Conservation (phyloP, 805 yeast genomes). For the Starmerella vitae region DNA sequence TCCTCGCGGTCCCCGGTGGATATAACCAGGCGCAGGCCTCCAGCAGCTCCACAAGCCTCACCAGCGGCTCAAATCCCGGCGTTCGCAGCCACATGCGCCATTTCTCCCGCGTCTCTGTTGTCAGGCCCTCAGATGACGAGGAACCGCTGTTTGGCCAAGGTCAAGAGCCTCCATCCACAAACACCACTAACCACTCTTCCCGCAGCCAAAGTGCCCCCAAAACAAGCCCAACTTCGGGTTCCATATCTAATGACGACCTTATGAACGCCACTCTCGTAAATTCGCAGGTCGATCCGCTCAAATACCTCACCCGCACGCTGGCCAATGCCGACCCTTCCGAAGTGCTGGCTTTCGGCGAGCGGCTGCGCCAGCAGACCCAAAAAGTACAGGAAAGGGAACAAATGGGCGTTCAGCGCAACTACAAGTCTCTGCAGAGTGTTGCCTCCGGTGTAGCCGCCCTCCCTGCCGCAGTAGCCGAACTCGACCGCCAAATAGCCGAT, state of each 20-base stretch:
- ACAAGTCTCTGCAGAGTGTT: constrained; percentile 25
- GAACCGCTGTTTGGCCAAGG: not conserved
- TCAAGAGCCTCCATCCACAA: not conserved
- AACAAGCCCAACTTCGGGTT: not conserved
- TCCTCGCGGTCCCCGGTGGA: not conserved
- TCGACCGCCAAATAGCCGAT: constrained; percentile 48
- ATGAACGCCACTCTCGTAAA: constrained; percentile 35
- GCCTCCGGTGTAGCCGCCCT: constrained; percentile 47
- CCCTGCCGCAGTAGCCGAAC: constrained; percentile 45
- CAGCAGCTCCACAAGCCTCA: not conserved
- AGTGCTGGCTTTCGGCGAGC: constrained; percentile 14
- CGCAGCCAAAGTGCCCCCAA: not conserved
- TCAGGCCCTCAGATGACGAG: too few species aligned
- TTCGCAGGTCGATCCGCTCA: constrained; percentile 35
- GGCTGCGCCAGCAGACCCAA: constrained; percentile 15
- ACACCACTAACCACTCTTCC: not conserved
- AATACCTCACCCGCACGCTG: constrained; percentile 11
- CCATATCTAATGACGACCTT: constrained; percentile 26
- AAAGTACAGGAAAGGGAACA: constrained; percentile 19
- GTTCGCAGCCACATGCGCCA: constrained; percentile 13
- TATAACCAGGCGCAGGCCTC: constrained; percentile 25
- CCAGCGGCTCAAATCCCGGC: not conserved
- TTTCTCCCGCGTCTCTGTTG: too few species aligned
- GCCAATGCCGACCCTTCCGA: constrained; percentile 16
- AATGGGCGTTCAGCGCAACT: constrained; percentile 23